These are phyloP conservation scores for Flaveria linearis DNA, from an alignment of 129 eudicot species.

Conservation along the genomic window DNA sequence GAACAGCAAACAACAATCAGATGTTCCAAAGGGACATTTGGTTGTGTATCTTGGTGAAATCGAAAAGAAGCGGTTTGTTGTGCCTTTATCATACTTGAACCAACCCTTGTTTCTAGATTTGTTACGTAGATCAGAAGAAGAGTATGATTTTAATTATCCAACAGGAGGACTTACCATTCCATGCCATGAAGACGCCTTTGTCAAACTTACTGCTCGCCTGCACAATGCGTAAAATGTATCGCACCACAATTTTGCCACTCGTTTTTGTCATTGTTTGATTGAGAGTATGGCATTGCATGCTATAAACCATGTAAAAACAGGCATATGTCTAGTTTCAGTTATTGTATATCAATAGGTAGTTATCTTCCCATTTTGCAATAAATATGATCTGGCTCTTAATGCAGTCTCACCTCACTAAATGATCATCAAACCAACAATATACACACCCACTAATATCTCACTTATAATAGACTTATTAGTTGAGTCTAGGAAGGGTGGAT, in stretches of 20 bases:
- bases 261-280: background rate
- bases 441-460: too few relatives aligned
- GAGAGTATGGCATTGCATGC: conserved; percentile 1
- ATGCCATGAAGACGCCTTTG: conserved; percentile 38
- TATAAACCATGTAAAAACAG: conserved; percentile 20
- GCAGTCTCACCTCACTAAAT: too few relatives aligned
- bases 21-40: conserved; percentile 56
- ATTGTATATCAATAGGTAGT: conserved; percentile 16
- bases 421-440: too few relatives aligned
- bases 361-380: background rate
- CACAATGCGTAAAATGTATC: background rate
- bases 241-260: background rate
- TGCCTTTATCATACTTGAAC: conserved; percentile 45
- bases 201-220: conserved; percentile 22
- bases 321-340: background rate
- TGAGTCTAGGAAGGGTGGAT: too few relatives aligned
- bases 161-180: conserved; percentile 53
- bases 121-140: conserved; percentile 46
- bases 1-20: conserved; percentile 23
- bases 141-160: conserved; percentile 41
- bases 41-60: conserved; percentile 55
- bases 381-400: background rate
- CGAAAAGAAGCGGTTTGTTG: conserved; percentile 38
- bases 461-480: too few relatives aligned
- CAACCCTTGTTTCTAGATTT: conserved; percentile 48